A percentile compares a stretch with the other conserved stretches of the same genome.
Conservation (phyloP, 257 asterid species). For the Misopates orontium region DNA sequence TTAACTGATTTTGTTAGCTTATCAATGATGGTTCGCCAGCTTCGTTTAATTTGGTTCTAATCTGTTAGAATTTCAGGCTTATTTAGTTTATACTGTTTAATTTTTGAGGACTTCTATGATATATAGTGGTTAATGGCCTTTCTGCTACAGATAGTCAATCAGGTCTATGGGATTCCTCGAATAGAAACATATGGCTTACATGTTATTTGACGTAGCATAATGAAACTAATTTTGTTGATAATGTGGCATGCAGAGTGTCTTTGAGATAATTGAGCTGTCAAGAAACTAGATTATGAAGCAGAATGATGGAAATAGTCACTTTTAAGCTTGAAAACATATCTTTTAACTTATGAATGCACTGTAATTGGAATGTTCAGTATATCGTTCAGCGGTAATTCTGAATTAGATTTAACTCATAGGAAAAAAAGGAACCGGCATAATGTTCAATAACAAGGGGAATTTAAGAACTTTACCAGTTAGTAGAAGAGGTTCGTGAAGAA, state of each 20-base stretch:
- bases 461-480: not conserved
- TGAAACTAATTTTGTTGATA: not conserved
- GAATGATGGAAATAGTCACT: not conserved
- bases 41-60: not conserved
- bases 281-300: not conserved
- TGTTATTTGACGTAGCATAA: not conserved
- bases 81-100: too few species aligned
- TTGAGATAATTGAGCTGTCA: not conserved
- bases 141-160: conserved; percentile 2
- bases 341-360: conserved; percentile 8
- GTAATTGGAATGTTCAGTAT: not conserved
- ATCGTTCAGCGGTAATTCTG: not conserved
- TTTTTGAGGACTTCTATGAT: not conserved
- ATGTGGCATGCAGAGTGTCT: not conserved
- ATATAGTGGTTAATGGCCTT: not conserved
- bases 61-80: not conserved
- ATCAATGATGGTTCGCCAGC: not conserved
- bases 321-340: not conserved
- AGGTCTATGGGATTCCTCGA: not conserved
- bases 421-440: not conserved
- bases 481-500: not conserved
- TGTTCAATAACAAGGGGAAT: not conserved
- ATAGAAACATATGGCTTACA: not conserved
- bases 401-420: not conserved
- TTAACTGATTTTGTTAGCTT: conserved; percentile 10